Evolutionary conservation across 2,329 filamentous ascomycete genomes (phyloP).

Genomic region (Apiospora pterosperma): DNA sequence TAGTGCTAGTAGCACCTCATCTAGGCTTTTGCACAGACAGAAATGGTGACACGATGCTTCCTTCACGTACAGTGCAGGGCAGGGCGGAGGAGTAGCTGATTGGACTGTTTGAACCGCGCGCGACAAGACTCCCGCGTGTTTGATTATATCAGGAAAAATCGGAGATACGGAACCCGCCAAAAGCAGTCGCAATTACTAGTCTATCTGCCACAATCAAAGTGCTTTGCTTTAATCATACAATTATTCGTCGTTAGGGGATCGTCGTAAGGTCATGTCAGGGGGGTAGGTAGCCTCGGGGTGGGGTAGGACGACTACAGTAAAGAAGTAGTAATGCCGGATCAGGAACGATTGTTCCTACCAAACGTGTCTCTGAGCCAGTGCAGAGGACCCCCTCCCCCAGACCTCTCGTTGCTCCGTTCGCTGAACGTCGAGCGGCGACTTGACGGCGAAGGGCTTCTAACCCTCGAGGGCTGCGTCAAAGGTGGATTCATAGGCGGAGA

Average conservation of each 20-base stretch:
- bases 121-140: neutral
- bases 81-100: neutral
- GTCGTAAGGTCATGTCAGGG: neutral
- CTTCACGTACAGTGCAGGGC: neutral
- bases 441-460: conserved; percentile 24
- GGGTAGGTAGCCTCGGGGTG: neutral
- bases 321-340: neutral
- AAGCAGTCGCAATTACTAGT: neutral
- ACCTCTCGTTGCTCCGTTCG: conserved; percentile 16
- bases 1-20: neutral
- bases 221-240: neutral
- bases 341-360: conserved; percentile 16
- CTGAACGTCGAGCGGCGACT: conserved; percentile 21
- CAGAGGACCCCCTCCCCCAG: conserved; percentile 34
- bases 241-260: neutral
- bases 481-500: conserved; percentile 20
- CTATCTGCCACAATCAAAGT: neutral
- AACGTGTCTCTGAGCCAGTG: conserved; percentile 44
- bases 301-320: neutral
- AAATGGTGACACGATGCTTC: neutral
- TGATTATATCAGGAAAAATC: neutral
- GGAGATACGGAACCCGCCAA: neutral
- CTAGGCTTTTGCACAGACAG: too few species aligned
- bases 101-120: neutral
- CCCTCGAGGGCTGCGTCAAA: conserved; percentile 16